phyloP scores from a whole-genome alignment of 768 basidiomycete genomes.

The Sistotremastrum suecicum region DNA sequence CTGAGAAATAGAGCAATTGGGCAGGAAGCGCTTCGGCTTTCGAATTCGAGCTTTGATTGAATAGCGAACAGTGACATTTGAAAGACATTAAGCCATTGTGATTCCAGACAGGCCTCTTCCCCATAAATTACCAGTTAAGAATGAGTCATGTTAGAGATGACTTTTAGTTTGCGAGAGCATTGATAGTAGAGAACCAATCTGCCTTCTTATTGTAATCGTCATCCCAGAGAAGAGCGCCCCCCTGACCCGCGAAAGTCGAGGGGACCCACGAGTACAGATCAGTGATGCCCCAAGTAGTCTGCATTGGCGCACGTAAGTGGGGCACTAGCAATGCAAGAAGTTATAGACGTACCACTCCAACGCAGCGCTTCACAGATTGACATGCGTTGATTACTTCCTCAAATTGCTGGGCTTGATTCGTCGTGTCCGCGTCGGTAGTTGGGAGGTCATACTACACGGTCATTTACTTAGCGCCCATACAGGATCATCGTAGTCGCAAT shows the following conservation, averaged over 20 bases:
- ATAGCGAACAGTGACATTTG: too few relatives aligned
- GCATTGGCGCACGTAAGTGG: not conserved
- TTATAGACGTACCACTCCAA: constrained; percentile 18
- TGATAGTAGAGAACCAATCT: too few relatives aligned
- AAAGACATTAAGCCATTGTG: too few relatives aligned
- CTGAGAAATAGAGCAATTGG: too few relatives aligned
- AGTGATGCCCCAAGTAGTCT: not conserved
- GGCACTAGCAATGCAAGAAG: constrained; percentile 21
- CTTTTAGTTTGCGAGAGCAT: too few relatives aligned
- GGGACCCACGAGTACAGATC: constrained; percentile 22
- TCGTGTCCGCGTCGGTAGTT: not conserved
- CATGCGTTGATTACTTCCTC: not conserved
- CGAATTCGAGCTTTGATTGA: too few relatives aligned
- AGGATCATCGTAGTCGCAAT: constrained; percentile 33
- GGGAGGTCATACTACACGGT: constrained; percentile 11
- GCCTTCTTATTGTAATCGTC: not conserved
- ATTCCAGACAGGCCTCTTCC: too few relatives aligned
- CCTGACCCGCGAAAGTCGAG: constrained; percentile 20
- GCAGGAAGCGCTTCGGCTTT: too few relatives aligned
- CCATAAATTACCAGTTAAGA: too few relatives aligned
- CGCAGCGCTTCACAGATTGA: not conserved
- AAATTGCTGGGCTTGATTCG: not conserved
- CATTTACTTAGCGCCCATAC: constrained; percentile 38
- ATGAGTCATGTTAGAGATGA: too few relatives aligned
- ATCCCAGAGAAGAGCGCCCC: constrained; percentile 18